Evolutionary conservation across 768 basidiomycete species (phyloP), one percentile per base, ranked within the genome.

Genomic region (Fomitopsis serialis): DNA sequence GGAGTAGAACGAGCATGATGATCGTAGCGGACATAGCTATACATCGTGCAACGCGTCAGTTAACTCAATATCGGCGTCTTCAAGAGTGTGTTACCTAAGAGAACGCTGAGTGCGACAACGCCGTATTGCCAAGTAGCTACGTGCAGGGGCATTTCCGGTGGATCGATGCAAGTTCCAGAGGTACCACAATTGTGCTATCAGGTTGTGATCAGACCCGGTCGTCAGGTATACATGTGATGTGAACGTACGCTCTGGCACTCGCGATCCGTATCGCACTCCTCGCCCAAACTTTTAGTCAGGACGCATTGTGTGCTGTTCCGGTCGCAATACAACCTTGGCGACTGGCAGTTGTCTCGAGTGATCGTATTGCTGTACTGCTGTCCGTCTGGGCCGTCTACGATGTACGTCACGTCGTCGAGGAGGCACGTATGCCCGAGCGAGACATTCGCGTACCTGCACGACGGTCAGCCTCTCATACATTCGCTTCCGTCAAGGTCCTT

Each of bases 301-400:
- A 78, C 62, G 57, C 85, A 87, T 8, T 73, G 68, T 22, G 68
- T 54, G 2, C 67, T 52, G 1, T 61, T 59, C 6, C 73, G 69
- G 54, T 81, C 79, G 63, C 86, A 87, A 66, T 79, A 85, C 8
- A 80, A 66, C 11, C 66, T 69, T 2, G 79, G 73, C 4, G 73
- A 74, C 13, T 69, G 72, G 63, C 85, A 87, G 63, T 87, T 84
- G 60, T 78, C 74, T 48, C 84, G 71, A 23, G 76, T 74, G n/a
- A 86, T 70, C 52, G 76, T 72, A 58, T 75, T 78, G 17, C 70
- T 72, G 62, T 74, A 74, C 54, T 74, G 70, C 34, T 59, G 54
- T 10, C 71, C 72, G 15, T 64, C 67, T 19, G 70, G 67, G 4
- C 71, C 74, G 50, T 73, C 69, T 46, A 76, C 77, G 50, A 76